phyloP scores from a whole-genome alignment of 176 grass and related monocot genomes.

The Paspalum vaginatum region DNA sequence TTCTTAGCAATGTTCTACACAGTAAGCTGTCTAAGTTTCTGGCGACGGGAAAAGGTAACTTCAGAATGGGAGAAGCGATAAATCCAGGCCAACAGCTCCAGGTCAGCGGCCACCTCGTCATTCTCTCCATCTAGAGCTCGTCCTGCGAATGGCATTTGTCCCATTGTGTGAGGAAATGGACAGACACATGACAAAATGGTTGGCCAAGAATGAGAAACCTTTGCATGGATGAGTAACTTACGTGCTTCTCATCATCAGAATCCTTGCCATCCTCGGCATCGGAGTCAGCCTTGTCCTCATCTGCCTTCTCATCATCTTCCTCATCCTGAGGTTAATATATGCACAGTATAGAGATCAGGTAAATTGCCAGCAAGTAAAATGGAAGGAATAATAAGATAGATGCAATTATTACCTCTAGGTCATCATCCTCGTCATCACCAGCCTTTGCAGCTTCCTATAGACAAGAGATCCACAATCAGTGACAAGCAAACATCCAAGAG shows the following conservation, averaged over 20 bases:
- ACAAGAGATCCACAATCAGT: slow-evolving; percentile 25
- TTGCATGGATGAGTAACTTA: not conserved
- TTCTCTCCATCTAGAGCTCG: slow-evolving; percentile 71
- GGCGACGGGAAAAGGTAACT: slow-evolving; percentile 28
- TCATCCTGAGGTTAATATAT: slow-evolving; percentile 43
- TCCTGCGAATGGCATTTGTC: slow-evolving; percentile 47
- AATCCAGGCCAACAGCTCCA: slow-evolving; percentile 22
- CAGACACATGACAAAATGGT: not conserved
- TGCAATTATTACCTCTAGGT: slow-evolving; percentile 45
- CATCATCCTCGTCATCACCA: slow-evolving; percentile 49
- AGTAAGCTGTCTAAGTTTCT: slow-evolving; percentile 46
- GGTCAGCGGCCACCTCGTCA: slow-evolving; percentile 21
- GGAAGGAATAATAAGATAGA: not conserved
- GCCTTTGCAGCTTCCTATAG: slow-evolving; percentile 51
- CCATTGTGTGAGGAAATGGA: not conserved
- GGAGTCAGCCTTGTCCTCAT: slow-evolving; percentile 52
- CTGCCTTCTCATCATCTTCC: slow-evolving; percentile 56
- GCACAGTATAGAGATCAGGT: slow-evolving; percentile 12
- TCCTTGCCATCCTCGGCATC: slow-evolving; percentile 58
- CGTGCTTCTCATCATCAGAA: slow-evolving; percentile 56
- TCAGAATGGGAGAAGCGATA: slow-evolving; percentile 45
- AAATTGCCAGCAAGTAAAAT: not conserved
- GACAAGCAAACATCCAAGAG: not conserved
- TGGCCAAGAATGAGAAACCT: not conserved
- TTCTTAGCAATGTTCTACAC: slow-evolving; percentile 36